These are phyloP conservation scores for Spergularia marina DNA, from an alignment of 148 eudicot genomes.

Conservation along the genomic window DNA sequence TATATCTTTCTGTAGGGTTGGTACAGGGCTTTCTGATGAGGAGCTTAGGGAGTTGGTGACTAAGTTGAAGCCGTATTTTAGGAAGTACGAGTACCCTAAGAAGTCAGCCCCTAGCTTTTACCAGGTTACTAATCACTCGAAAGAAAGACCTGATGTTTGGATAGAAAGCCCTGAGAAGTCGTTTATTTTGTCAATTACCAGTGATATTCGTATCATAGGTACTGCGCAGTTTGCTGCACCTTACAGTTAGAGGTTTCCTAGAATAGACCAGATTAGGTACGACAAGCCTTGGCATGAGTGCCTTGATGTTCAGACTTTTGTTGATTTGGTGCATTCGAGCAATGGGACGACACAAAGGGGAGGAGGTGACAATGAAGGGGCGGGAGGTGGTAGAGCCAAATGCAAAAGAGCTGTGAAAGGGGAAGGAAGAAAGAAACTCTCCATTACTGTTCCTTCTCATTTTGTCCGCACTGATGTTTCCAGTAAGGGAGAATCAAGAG, in stretches of 20 bases:
- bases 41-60: constrained; percentile 80
- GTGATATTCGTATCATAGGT: constrained; percentile 84
- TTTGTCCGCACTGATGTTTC: constrained; percentile 83
- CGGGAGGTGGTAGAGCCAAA: constrained; percentile 42
- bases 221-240: constrained; percentile 92
- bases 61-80: constrained; percentile 80
- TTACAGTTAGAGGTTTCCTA: constrained; percentile 86
- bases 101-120: constrained; percentile 78
- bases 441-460: constrained; percentile 72
- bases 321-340: constrained; percentile 77
- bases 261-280: constrained; percentile 83
- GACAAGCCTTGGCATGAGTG: constrained; percentile 99
- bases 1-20: constrained; percentile 93
- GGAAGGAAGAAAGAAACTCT: constrained; percentile 54
- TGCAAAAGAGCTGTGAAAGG: constrained; percentile 42
- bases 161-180: constrained; percentile 97
- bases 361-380: constrained; percentile 40
- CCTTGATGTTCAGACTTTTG: constrained; percentile 81
- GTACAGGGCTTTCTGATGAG: constrained; percentile 88
- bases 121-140: constrained; percentile 85
- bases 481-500: constrained; percentile 66
- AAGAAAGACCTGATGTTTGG: constrained; percentile 99
- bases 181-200: constrained; percentile 72
- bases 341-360: constrained; percentile 81
- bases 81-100: constrained; percentile 80